Conservation (phyloP, 2,329 filamentous ascomycete species). For the Colletotrichum horii region DNA sequence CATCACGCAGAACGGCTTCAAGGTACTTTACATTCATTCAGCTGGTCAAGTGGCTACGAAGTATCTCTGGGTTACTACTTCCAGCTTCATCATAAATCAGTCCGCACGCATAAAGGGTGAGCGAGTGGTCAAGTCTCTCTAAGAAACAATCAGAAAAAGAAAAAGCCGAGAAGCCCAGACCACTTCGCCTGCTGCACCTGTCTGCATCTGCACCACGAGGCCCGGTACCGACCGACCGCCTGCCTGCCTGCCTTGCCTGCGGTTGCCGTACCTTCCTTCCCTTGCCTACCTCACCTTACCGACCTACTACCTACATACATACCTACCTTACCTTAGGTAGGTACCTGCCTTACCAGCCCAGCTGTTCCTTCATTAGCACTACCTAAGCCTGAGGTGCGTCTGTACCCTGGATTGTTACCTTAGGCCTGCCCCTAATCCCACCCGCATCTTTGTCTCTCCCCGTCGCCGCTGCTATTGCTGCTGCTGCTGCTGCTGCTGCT, state of each 20-base stretch:
- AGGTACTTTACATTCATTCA: neutral
- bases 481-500: neutral
- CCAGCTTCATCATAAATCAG: neutral
- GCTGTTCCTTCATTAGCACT: neutral
- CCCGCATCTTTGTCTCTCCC: constrained; percentile 14
- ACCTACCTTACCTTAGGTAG: neutral
- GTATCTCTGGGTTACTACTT: neutral
- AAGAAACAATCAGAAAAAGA: neutral
- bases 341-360: neutral
- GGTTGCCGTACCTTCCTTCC: neutral
- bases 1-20: neutral
- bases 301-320: neutral
- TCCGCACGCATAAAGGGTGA: neutral
- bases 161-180: neutral
- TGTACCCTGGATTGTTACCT: constrained; percentile 12
- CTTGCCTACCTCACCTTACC: neutral
- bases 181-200: neutral
- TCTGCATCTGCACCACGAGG: neutral
- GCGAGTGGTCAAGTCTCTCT: neutral
- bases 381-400: constrained; percentile 7
- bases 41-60: neutral
- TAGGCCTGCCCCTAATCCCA: neutral
- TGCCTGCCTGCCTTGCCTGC: neutral
- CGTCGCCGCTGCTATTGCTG: neutral
- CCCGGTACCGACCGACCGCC: neutral